Evolutionary conservation across 805 yeast species (phyloP), one percentile per base, ranked within the genome.

Genomic region (Teunomyces atbi): DNA sequence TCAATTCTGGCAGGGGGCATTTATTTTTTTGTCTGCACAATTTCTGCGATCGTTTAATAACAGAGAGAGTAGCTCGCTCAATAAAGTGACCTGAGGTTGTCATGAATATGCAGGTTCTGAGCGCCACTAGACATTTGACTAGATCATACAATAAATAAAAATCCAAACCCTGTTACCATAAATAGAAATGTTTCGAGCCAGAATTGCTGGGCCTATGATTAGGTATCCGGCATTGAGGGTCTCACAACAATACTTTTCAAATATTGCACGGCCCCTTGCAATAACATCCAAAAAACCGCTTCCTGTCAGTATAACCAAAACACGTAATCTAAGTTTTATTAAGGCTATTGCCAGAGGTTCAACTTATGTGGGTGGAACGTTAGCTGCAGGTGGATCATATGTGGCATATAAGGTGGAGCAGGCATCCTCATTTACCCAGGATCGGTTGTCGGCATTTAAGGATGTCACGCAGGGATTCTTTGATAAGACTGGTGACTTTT

Each of bases 361-460:
- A 1, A 92, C 89, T 0, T 84, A 84, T 51, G 69, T 90, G 0
- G 98, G 97, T 1, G 91, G 96, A 6, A 90, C 96, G 0, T 66
- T 90, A 29, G 97, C 96, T 2, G 98, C 97, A 8, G 96, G 96
- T 6, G 96, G 96, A 0, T 85, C 96, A 2, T 94, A 90, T 61
- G 83, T 92, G 41, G 89, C 91, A 15, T 91, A 91, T 64, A 92
- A 94, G 63, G 86, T 91, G 7, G 95, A 90, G 44, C 95, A 92
- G 64, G 96, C 96, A 1, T 76, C 88, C 0, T 73, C 64, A 32
- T 88, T 78, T 56, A 81, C 96, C 0, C 74, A 74, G 45, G 96
- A 86, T 49, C 81, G 81, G 58, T 56, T 92, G 36, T 72, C 74
- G 6, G 73, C 81, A 47, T 71, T 84, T 20, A 79, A 79, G 45